Evolutionary conservation across 2,329 filamentous ascomycete genomes (phyloP).

Genomic region (Elsinoe perseae): DNA sequence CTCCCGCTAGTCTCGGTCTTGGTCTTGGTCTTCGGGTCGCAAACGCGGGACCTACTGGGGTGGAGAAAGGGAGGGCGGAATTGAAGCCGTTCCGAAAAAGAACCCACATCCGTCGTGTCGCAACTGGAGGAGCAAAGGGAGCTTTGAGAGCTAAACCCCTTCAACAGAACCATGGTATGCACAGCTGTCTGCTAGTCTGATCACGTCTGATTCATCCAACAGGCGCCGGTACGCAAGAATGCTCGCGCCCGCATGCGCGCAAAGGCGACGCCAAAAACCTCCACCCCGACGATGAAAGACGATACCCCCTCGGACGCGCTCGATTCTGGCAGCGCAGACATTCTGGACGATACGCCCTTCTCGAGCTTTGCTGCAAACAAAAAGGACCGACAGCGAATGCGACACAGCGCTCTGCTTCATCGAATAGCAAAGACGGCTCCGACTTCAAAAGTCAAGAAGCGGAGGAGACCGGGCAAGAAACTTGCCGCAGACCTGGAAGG

Average conservation of each 20-base stretch:
- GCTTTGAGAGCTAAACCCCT: neutral
- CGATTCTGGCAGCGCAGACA: neutral
- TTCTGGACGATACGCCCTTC: constrained; percentile 43
- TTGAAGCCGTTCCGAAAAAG: neutral
- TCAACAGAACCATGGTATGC: neutral
- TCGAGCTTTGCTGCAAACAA: constrained; percentile 63
- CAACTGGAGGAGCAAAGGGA: neutral
- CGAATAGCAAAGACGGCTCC: constrained; percentile 56
- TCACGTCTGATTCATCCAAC: neutral
- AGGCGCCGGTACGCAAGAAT: constrained; percentile 6
- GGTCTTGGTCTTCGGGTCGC: constrained; percentile 3
- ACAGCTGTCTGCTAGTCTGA: neutral
- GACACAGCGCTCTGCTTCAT: constrained; percentile 70
- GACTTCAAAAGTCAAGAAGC: constrained; percentile 49
- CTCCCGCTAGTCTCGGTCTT: no score
- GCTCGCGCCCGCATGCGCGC: neutral
- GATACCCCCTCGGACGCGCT: neutral
- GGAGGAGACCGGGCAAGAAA: constrained; percentile 65
- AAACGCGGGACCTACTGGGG: neutral
- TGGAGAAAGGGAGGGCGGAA: neutral
- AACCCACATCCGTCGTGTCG: neutral
- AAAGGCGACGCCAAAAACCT: neutral
- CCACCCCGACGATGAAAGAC: neutral
- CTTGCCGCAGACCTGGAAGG: constrained; percentile 66
- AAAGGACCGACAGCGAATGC: constrained; percentile 73